Evolutionary conservation across 2,329 filamentous ascomycete species (phyloP).

Genomic region (Fusarium miscanthi): DNA sequence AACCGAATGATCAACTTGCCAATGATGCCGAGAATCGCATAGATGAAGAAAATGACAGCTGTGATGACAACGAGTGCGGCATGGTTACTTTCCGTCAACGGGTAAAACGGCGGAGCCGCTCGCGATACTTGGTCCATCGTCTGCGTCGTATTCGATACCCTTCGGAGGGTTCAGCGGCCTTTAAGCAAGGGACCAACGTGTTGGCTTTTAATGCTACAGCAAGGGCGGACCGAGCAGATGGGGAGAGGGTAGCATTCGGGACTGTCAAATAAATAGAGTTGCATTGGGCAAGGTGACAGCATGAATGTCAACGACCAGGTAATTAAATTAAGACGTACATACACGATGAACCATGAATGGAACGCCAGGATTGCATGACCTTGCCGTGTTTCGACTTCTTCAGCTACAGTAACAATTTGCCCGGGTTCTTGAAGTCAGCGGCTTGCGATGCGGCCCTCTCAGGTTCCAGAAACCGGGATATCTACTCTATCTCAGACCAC

Average conservation of each 20-base stretch:
- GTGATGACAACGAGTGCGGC: constrained; percentile 39
- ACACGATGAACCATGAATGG: neutral
- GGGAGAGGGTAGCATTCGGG: constrained; percentile 11
- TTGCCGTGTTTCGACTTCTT: neutral
- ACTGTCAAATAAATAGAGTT: constrained; percentile 4
- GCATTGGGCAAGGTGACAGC: neutral
- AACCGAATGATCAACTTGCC: constrained; percentile 40
- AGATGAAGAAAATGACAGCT: constrained; percentile 35
- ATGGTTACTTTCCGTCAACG: constrained; percentile 35
- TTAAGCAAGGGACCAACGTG: neutral
- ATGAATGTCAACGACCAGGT: neutral
- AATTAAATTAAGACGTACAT: neutral
- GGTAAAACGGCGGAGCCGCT: constrained; percentile 38
- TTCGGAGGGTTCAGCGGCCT: neutral
- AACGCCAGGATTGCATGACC: neutral
- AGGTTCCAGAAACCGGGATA: neutral
- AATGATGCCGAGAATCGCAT: constrained; percentile 35
- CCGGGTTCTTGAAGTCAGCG: neutral
- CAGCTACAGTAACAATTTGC: neutral
- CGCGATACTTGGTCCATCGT: constrained; percentile 19
- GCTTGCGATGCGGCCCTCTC: neutral
- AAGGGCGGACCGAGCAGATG: constrained; percentile 1
- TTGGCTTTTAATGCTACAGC: constrained; percentile 3
- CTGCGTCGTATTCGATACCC: neutral
- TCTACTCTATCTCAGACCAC: neutral